Conservation (phyloP, 2,329 filamentous ascomycete species). For the Orbilia blumenaviensis region DNA sequence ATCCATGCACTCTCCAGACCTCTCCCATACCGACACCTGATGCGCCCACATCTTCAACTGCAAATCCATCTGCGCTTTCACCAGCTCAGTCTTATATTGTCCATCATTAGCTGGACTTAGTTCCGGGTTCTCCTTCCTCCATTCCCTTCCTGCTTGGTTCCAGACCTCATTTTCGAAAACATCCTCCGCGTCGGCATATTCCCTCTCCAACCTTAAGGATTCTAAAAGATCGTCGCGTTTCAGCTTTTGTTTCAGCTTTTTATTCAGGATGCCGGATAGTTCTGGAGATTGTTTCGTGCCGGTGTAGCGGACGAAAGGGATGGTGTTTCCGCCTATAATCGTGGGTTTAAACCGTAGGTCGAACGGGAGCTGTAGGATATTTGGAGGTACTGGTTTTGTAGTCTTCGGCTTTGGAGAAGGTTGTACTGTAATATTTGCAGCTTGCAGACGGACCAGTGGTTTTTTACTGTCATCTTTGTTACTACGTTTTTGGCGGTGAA, state of each 20-base stretch:
- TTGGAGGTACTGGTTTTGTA: neutral
- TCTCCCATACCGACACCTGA: constrained; percentile 17
- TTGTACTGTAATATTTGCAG: constrained; percentile 38
- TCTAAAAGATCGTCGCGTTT: constrained; percentile 30
- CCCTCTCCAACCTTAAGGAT: neutral
- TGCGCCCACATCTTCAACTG: constrained; percentile 16
- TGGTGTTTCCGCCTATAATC: constrained; percentile 16
- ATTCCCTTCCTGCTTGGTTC: constrained; percentile 6
- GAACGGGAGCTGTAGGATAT: constrained; percentile 1
- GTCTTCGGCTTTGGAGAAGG: constrained; percentile 22
- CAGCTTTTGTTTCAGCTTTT: neutral
- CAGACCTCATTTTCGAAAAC: constrained; percentile 14
- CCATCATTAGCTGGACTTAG: neutral
- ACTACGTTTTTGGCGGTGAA: neutral
- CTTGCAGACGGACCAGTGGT: constrained; percentile 29
- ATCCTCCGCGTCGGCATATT: constrained; percentile 9
- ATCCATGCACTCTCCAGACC: constrained; percentile 11
- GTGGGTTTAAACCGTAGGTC: constrained; percentile 33
- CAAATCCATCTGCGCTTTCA: neutral
- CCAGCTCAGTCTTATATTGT: neutral
- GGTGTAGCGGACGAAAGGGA: constrained; percentile 38
- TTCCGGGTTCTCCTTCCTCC: constrained; percentile 22
- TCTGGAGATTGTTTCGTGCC: constrained; percentile 6
- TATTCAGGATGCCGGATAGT: constrained; percentile 16
- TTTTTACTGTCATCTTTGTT: too few species aligned